Evolutionary conservation across 306 rosid genomes (phyloP).

Genomic region (Oemleria cerasiformis): DNA sequence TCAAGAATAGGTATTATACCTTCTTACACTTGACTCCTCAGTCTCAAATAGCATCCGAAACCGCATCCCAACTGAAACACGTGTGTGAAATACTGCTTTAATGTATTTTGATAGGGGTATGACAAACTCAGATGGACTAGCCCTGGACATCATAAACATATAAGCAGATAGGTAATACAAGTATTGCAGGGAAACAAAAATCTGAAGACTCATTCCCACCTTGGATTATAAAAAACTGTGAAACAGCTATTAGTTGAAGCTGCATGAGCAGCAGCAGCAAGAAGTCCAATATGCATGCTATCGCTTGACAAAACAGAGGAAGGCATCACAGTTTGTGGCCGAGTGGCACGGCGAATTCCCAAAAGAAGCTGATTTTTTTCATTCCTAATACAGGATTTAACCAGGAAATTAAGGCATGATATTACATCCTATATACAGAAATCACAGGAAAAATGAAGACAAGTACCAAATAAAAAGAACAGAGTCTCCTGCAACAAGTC

Average conservation of each 20-base stretch:
- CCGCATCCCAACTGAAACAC: constrained; percentile 91
- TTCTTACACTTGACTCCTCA: constrained; percentile 85
- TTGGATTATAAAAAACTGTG: constrained; percentile 84
- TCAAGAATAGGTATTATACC: constrained; percentile 38
- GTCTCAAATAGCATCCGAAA: constrained; percentile 92
- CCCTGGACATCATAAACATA: constrained; percentile 46
- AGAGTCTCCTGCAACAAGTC: constrained; percentile 89
- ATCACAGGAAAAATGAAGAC: constrained; percentile 7
- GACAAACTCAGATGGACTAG: constrained; percentile 89
- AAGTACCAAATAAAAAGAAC: constrained; percentile 83
- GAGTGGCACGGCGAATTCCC: constrained; percentile 78
- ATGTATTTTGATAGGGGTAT: constrained; percentile 76
- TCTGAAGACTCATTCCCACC: constrained; percentile 41
- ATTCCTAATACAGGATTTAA: constrained; percentile 45
- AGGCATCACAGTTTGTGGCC: constrained; percentile 82
- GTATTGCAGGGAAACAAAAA: constrained; percentile 2
- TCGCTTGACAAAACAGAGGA: constrained; percentile 84
- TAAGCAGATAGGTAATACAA: constrained; percentile 17
- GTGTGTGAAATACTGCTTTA: constrained; percentile 85
- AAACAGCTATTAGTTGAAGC: constrained; percentile 85
- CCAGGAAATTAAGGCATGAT: constrained; percentile 15
- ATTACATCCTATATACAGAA: constrained; percentile 16
- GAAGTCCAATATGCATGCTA: constrained; percentile 93
- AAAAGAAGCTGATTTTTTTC: constrained; percentile 87
- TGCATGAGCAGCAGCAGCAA: constrained; percentile 96